Evolutionary conservation across 1,139 yeast genomes (phyloP), one percentile per base, ranked within the genome.

Genomic region (Kodamaea plutei): DNA sequence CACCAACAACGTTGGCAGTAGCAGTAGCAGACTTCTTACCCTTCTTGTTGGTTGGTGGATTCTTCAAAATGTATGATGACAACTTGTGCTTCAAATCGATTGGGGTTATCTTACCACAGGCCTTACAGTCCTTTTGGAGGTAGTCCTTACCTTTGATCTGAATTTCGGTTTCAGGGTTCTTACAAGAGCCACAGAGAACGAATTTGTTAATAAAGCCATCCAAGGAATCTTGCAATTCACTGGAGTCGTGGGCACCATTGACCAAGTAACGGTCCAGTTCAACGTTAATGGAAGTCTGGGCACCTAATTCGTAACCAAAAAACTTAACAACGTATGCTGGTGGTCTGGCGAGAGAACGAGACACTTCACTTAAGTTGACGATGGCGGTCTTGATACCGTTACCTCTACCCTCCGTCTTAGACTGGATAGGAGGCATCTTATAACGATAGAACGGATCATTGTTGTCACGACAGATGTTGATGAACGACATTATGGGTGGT

Each of bases 321-420:
- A 78, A 91, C 67, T 93, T 91, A 60, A 91, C 80, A 39, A 93
- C 79, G 54, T 88, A 91, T 23, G 93, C 68, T 25, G 96, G 79
- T 22, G 98, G 96, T 62, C 99, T 79, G 43, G 87, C 84, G 46
- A 91, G 72, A 15, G 98, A 95, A 55, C 96, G 79, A 24, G 97
- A 94, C 40, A 91, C 96, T 56, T 91, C 98, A 23, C 84, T 68
- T 38, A 88, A 79, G 62, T 91, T 93, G 45, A 87, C 77, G 37
- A 93, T 81, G 36, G 93, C 95, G 18, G 99, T 91, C 61, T 88
- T 89, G 66, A 91, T 91, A 76, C 99, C 99, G 66, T 91, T 91
- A 68, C 99, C 99, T 60, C 96, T 78, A 60, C 98, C 98, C 68
- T 91, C 98, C 47, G 88, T 88, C 75, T 93, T 91, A 45, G 96